Percentiles rank a stretch among this genome's conserved stretches.
Conservation (phyloP, 257 asterid species). For the Solanum chmielewskii region DNA sequence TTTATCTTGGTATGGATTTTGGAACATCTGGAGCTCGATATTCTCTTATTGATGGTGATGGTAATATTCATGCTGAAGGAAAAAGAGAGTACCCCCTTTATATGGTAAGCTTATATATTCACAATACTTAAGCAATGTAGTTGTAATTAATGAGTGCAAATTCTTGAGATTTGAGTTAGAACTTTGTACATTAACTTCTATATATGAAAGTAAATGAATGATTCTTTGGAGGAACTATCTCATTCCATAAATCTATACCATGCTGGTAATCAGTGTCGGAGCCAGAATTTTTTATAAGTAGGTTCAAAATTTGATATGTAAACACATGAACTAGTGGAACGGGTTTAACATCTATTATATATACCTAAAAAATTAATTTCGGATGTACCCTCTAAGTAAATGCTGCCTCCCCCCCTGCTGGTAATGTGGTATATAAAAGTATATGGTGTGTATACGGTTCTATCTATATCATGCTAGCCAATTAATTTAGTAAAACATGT, state of each 20-base stretch:
- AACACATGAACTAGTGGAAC: too few species aligned
- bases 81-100: slow-evolving; percentile 66
- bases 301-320: too few species aligned
- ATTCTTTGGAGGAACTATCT: neutral
- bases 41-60: slow-evolving; percentile 51
- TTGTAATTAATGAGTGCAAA: neutral
- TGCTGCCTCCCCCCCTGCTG: too few species aligned
- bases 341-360: too few species aligned
- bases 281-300: too few species aligned
- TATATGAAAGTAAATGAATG: neutral
- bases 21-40: slow-evolving; percentile 95
- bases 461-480: neutral
- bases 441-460: neutral
- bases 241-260: neutral
- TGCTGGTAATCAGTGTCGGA: neutral
- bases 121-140: neutral
- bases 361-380: too few species aligned
- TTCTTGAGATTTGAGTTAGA: neutral
- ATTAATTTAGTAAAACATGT: neutral
- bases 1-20: slow-evolving; percentile 90
- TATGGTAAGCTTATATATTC: slow-evolving; percentile 24
- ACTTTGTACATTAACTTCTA: neutral
- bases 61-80: slow-evolving; percentile 48
- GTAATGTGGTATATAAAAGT: neutral
- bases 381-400: too few species aligned